Conservation (phyloP, 345 rosid species). For the Lenwebbia sp. region DNA sequence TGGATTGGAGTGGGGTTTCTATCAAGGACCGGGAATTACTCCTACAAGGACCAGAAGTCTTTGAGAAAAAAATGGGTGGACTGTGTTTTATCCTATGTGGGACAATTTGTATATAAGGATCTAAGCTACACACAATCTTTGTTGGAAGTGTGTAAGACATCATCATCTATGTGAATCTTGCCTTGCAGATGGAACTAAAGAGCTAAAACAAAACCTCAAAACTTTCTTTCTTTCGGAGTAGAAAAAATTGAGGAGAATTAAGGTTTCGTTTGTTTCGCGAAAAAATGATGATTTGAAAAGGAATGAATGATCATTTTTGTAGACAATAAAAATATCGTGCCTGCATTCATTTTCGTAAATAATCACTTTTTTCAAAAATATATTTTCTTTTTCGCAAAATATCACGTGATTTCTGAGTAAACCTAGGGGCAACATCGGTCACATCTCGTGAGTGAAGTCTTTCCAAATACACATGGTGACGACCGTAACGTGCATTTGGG, state of each 20-base stretch:
- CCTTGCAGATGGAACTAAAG: not conserved
- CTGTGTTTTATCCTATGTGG: not conserved
- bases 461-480: not conserved
- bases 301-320: too few relatives aligned
- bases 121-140: not conserved
- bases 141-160: not conserved
- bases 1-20: not conserved
- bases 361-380: too few relatives aligned
- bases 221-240: not conserved
- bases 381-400: too few relatives aligned
- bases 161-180: not conserved
- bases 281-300: too few relatives aligned
- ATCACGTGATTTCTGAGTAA: not conserved
- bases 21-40: not conserved
- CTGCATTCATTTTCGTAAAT: too few relatives aligned
- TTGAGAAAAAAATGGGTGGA: not conserved
- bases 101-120: not conserved
- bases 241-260: not conserved
- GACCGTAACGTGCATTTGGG: not conserved
- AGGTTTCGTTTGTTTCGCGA: too few relatives aligned
- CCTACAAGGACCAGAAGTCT: not conserved
- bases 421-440: not conserved
- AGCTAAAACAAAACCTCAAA: not conserved
- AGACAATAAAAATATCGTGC: too few relatives aligned
- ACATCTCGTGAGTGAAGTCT: not conserved